Conservation (phyloP, 805 yeast genomes). For the Yarrowia deformans region DNA sequence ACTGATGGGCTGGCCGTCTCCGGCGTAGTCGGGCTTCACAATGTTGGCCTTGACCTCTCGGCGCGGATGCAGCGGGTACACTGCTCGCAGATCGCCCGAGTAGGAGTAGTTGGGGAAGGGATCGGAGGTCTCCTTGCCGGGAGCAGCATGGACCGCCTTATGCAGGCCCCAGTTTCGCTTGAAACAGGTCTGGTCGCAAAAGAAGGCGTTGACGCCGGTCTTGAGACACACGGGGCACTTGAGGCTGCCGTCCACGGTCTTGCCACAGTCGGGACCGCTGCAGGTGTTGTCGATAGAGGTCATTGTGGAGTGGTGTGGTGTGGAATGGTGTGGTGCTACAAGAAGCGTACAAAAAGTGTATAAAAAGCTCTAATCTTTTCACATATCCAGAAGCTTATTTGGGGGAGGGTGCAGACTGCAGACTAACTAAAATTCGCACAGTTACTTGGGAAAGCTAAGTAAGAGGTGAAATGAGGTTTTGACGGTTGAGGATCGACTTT, state of each 20-base stretch:
- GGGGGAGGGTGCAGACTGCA: not conserved
- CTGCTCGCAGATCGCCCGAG: slow-evolving; percentile 77
- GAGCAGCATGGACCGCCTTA: slow-evolving; percentile 74
- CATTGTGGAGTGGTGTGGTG: slow-evolving; percentile 39
- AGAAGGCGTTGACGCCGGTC: slow-evolving; percentile 63
- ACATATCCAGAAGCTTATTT: slow-evolving; percentile 7
- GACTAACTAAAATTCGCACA: not conserved
- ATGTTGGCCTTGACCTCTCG: slow-evolving; percentile 76
- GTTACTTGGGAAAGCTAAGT: not conserved
- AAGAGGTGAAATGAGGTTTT: not conserved
- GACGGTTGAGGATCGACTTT: too few relatives aligned
- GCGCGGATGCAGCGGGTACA: slow-evolving; percentile 79
- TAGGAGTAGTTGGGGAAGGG: slow-evolving; percentile 85
- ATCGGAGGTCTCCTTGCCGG: slow-evolving; percentile 62
- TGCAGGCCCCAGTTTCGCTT: slow-evolving; percentile 64
- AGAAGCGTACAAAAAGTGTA: not conserved
- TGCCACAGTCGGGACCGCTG: slow-evolving; percentile 85
- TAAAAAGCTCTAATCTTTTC: not conserved
- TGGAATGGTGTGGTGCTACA: too few relatives aligned
- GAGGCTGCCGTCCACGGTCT: slow-evolving; percentile 70
- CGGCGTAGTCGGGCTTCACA: slow-evolving; percentile 82
- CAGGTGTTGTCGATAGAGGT: slow-evolving; percentile 53
- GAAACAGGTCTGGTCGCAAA: slow-evolving; percentile 87
- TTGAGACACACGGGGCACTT: slow-evolving; percentile 95
- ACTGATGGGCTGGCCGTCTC: slow-evolving; percentile 74